These are phyloP conservation scores for Lasiodiplodia hormozganensis DNA, from an alignment of 2,329 filamentous ascomycete species.

Conservation along the genomic window DNA sequence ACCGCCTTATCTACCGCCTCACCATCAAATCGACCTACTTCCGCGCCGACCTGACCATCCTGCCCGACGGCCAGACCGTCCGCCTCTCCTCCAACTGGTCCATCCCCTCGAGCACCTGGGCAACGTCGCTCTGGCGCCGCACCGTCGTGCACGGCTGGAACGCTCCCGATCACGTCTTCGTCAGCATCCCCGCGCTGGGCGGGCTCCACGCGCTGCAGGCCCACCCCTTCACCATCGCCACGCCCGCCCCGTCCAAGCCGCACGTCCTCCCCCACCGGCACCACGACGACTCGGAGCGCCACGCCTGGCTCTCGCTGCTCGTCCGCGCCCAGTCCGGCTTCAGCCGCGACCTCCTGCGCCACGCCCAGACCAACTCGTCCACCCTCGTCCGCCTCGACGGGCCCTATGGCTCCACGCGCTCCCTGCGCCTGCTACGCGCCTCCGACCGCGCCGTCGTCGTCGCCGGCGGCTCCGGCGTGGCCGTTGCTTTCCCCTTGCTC, in stretches of 20 bases:
- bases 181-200: conserved; percentile 64
- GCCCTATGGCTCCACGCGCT: conserved; percentile 67
- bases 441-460: conserved; percentile 62
- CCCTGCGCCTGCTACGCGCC: conserved; percentile 60
- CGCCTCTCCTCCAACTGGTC: conserved; percentile 56
- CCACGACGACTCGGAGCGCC: conserved; percentile 36
- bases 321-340: conserved; percentile 68
- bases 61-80: conserved; percentile 65
- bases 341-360: conserved; percentile 60
- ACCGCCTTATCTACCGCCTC: conserved; percentile 65
- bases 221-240: conserved; percentile 72
- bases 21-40: conserved; percentile 58
- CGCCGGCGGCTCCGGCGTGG: conserved; percentile 70
- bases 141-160: conserved; percentile 61
- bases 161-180: conserved; percentile 69
- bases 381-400: conserved; percentile 65
- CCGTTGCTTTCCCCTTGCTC: conserved; percentile 67
- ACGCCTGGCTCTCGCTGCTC: conserved; percentile 63
- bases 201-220: conserved; percentile 63
- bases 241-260: conserved; percentile 55
- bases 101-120: conserved; percentile 32
- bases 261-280: background rate
- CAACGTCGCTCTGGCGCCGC: conserved; percentile 34
- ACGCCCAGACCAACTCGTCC: conserved; percentile 55
- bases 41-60: conserved; percentile 58